Evolutionary conservation across 2,329 filamentous ascomycete species (phyloP).

Genomic region (Phyllosticta citriasiana): DNA sequence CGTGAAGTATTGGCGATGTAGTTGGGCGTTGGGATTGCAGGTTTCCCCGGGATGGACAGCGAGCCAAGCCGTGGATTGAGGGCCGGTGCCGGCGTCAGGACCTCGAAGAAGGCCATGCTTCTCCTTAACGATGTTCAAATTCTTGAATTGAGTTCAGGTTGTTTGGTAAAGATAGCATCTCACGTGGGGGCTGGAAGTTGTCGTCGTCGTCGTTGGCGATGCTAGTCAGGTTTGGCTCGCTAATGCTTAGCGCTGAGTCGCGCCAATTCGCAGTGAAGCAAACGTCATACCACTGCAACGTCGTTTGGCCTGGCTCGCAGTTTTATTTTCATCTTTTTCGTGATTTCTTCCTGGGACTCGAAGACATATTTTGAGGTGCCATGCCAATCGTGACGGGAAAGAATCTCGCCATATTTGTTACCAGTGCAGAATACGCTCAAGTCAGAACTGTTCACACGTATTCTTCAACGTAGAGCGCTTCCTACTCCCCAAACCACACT

Average conservation of each 20-base stretch:
- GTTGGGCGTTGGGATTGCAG: constrained; percentile 68
- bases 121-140: too few species aligned
- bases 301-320: too few species aligned
- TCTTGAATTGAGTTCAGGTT: not conserved
- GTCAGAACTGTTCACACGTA: too few species aligned
- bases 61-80: constrained; percentile 56
- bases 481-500: too few species aligned
- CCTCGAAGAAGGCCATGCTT: constrained; percentile 33
- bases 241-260: not conserved
- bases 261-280: not conserved
- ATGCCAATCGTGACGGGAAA: too few species aligned
- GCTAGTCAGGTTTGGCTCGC: not conserved
- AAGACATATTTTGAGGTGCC: too few species aligned
- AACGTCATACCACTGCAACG: not conserved
- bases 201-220: not conserved
- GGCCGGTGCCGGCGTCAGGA: constrained; percentile 28
- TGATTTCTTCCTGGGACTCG: too few species aligned
- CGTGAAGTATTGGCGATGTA: constrained; percentile 73
- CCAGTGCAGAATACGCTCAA: too few species aligned
- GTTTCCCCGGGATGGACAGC: constrained; percentile 53
- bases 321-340: too few species aligned
- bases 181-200: not conserved
- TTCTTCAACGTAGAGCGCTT: too few species aligned
- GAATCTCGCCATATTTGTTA: too few species aligned
- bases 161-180: not conserved